Evolutionary conservation across 129 eudicot species (phyloP).

Genomic region (Logfia minima): DNA sequence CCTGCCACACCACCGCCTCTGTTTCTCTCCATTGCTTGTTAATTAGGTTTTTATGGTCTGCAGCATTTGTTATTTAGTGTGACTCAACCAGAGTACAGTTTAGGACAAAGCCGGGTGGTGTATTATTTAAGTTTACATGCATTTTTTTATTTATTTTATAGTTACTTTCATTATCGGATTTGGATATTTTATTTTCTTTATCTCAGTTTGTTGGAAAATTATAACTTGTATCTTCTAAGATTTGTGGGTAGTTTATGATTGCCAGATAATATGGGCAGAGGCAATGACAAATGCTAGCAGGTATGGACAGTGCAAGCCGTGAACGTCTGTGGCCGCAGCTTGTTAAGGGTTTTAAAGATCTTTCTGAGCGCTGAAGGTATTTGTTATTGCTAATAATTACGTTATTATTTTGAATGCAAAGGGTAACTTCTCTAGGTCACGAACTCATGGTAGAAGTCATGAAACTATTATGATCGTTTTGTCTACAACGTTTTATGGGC

Average conservation of each 20-base stretch:
- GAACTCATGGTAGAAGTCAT: neutral
- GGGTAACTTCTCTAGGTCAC: neutral
- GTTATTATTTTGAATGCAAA: neutral
- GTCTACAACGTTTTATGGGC: neutral
- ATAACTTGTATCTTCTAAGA: conserved; percentile 21
- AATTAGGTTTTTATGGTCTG: conserved; percentile 20
- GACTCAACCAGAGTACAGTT: conserved; percentile 65
- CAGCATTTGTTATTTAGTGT: conserved; percentile 96
- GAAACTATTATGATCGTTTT: neutral
- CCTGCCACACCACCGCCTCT: too few relatives aligned
- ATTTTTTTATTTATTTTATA: neutral
- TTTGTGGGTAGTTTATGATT: conserved; percentile 49
- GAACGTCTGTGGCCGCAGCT: conserved; percentile 99
- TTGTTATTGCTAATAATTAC: neutral
- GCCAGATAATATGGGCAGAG: conserved; percentile 96
- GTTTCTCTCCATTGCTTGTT: too few relatives aligned
- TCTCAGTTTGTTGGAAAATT: neutral
- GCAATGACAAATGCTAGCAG: conserved; percentile 92
- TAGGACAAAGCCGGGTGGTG: conserved; percentile 84
- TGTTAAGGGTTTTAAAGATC: conserved; percentile 93
- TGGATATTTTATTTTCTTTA: neutral
- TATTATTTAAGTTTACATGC: conserved; percentile 64
- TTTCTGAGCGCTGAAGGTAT: conserved; percentile 89
- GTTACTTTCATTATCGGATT: conserved; percentile 4
- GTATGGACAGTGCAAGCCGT: conserved; percentile 86